Evolutionary conservation across 192 early-diverging fungal species (phyloP), one percentile per base, ranked within the genome.

Genomic region (Podila minutissima): DNA sequence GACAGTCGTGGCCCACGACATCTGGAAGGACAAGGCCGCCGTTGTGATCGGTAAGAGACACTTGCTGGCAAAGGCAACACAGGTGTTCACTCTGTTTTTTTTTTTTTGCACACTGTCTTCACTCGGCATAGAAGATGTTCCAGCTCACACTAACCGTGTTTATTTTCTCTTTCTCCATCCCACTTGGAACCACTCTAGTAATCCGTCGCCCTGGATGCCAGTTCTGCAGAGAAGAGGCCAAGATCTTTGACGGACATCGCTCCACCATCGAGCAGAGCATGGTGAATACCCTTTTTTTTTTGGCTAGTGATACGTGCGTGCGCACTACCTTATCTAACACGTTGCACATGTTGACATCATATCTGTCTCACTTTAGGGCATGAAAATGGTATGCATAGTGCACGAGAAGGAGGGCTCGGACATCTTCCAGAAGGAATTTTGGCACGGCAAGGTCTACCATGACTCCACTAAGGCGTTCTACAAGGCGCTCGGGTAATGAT

Each of bases 171-270:
- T n/a, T 13, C 59, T 19, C 31, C 26, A 24, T 32, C 59, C 9
- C 13, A 33, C 59, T 17, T 33, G 59, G 24, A 15, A 33, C 35
- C 35, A 37, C 59, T 12, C 0, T 67, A 79, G 76, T 69, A 49
- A 79, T 84, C 37, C 85, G 86, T 9, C 85, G 86, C 0, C 86
- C 86, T 32, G 86, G 86, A 38, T 88, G 86, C 66, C 81, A 84
- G 55, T 82, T 88, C 50, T 88, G 86, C 65, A 83, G 86, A 37
- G 83, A 86, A 28, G 85, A 88, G 57, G 78, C 86, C 20, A 31
- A 59, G 7, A 83, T 75, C 61, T 65, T 84, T 32, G 58, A 71
- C 12, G 74, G 62, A 20, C 35, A 73, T 32, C 74, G 78, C 26
- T 38, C 82, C 2, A 65, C 64, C 49, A 78, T 86, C 58, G 70